These are phyloP conservation scores for Penicillium polonicum DNA, from an alignment of 2,329 filamentous ascomycete species.

Conservation along the genomic window DNA sequence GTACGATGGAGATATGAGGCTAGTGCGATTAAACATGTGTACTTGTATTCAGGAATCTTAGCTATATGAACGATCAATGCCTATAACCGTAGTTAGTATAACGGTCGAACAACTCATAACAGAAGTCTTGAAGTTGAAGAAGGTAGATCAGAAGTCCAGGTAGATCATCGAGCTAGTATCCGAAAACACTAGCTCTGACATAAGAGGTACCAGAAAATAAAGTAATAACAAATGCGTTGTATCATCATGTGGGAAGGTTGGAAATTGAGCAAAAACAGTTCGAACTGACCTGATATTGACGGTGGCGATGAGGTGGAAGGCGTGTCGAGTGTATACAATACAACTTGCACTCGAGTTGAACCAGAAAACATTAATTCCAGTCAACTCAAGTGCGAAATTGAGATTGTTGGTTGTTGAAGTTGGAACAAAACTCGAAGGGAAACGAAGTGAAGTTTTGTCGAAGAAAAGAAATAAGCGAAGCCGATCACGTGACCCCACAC, in stretches of 20 bases:
- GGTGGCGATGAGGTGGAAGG: background rate
- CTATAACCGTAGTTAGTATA: slow-evolving; percentile 24
- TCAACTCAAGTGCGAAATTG: slow-evolving; percentile 3
- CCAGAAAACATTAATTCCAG: slow-evolving; percentile 16
- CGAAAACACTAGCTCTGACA: slow-evolving; percentile 62
- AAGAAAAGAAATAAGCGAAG: slow-evolving; percentile 22
- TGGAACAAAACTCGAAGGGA: slow-evolving; percentile 6
- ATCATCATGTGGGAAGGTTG: slow-evolving; percentile 63
- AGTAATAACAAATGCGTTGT: slow-evolving; percentile 52
- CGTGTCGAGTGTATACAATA: background rate
- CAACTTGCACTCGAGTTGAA: slow-evolving; percentile 1
- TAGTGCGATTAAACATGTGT: background rate
- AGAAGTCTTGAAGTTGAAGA: slow-evolving; percentile 7
- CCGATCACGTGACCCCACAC: slow-evolving; percentile 36
- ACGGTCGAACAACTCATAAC: slow-evolving; percentile 13
- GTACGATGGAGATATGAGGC: background rate
- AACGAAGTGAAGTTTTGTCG: slow-evolving; percentile 13
- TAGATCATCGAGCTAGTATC: slow-evolving; percentile 69
- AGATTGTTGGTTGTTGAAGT: slow-evolving; percentile 2
- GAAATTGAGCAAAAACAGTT: slow-evolving; percentile 33
- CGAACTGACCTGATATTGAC: slow-evolving; percentile 28
- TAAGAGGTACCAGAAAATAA: slow-evolving; percentile 98
- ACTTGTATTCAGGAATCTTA: background rate
- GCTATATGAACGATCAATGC: background rate
- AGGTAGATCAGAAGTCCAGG: slow-evolving; percentile 73